A percentile compares a stretch with the other conserved stretches of the same genome.
Conservation (phyloP, 164 flowering plant genomes). For the Annona squamosa region DNA sequence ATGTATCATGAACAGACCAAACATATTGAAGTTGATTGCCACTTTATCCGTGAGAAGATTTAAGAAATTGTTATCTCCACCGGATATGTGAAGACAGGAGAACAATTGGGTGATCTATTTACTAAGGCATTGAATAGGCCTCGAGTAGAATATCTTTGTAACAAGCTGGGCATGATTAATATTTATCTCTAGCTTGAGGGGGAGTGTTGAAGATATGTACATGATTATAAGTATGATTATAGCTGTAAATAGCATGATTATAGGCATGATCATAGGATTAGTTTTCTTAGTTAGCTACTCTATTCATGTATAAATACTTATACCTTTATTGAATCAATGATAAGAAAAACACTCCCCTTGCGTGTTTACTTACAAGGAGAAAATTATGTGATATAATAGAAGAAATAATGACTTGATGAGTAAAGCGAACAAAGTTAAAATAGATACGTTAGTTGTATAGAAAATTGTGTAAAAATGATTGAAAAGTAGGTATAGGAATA, state of each 20-base stretch:
- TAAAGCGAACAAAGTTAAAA: too few relatives aligned
- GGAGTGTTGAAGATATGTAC: not conserved
- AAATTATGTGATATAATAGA: too few relatives aligned
- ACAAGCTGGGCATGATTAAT: not conserved
- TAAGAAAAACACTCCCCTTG: too few relatives aligned
- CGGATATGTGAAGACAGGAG: not conserved
- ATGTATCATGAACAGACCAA: not conserved
- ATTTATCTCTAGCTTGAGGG: not conserved
- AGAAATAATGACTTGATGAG: slow-evolving; percentile 22
- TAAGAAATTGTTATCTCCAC: not conserved
- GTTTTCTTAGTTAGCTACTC: too few relatives aligned
- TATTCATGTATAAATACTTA: too few relatives aligned
- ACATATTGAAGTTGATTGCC: not conserved
- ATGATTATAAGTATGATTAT: too few relatives aligned
- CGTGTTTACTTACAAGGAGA: too few relatives aligned
- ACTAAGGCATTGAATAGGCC: not conserved
- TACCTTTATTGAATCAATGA: too few relatives aligned
- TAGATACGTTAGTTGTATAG: not conserved
- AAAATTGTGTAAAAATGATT: not conserved
- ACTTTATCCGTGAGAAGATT: not conserved
- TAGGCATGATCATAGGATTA: too few relatives aligned
- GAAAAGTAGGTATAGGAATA: slow-evolving; percentile 52
- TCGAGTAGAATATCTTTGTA: not conserved
- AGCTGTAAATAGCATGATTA: too few relatives aligned
- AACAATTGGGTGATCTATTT: not conserved